Evolutionary conservation across 805 yeast species (phyloP).

Genomic region (Candida boleticola): DNA sequence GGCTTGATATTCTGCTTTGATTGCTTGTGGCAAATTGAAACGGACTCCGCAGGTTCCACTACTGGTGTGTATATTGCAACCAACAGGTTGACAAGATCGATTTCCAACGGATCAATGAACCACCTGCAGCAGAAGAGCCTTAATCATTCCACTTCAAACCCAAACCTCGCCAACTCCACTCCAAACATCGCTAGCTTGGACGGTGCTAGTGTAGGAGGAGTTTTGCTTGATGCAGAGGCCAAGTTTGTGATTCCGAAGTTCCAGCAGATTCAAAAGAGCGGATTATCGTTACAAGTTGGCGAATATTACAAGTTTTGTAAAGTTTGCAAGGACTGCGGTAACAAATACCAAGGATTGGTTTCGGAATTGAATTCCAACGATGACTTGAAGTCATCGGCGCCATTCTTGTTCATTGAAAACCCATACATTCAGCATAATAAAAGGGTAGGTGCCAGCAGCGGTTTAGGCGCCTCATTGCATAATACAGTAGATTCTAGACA

Average conservation of each 20-base stretch:
- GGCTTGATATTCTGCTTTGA: conserved; percentile 45
- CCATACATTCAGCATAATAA: conserved; percentile 19
- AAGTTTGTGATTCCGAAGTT: conserved; percentile 37
- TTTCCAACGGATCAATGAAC: not conserved
- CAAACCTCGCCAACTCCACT: not conserved
- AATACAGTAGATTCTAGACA: conserved; percentile 1
- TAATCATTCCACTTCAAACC: not conserved
- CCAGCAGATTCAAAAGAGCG: conserved; percentile 15
- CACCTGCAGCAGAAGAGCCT: not conserved
- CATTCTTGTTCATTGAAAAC: conserved; percentile 29
- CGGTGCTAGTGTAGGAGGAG: conserved; percentile 10
- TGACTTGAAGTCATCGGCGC: conserved; percentile 5
- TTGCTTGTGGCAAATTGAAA: conserved; percentile 21
- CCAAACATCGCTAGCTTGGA: not conserved
- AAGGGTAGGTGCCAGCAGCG: not conserved
- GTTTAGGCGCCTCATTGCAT: not conserved
- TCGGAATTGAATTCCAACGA: conserved; percentile 13
- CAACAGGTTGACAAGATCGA: not conserved
- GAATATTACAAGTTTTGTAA: conserved; percentile 23
- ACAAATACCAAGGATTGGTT: conserved; percentile 18
- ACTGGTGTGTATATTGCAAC: conserved; percentile 1
- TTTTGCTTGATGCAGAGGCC: conserved; percentile 22
- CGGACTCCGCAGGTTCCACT: not conserved
- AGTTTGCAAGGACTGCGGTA: conserved; percentile 35
- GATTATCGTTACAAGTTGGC: conserved; percentile 2